Evolutionary conservation across 2,329 filamentous ascomycete species (phyloP).

Genomic region (Zelopaecilomyces penicillatus): DNA sequence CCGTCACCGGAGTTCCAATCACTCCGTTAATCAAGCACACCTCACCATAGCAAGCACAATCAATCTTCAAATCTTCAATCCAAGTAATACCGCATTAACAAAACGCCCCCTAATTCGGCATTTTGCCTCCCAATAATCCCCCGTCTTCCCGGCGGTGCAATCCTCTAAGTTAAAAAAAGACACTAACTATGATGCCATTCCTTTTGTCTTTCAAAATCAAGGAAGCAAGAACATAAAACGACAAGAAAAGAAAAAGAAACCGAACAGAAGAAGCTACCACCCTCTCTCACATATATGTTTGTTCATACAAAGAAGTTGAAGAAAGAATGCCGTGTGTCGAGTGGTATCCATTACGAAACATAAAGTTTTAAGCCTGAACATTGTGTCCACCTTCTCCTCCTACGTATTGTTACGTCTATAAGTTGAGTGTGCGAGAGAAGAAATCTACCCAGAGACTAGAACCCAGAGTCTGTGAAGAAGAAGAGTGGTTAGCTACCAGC

Average conservation of each 20-base stretch:
- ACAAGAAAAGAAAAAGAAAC: background rate
- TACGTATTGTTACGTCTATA: slow-evolving; percentile 3
- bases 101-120: too few relatives aligned
- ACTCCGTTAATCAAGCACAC: too few relatives aligned
- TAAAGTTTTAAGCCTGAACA: background rate
- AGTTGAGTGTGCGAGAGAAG: background rate
- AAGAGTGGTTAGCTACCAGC: slow-evolving; percentile 7
- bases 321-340: background rate
- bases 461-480: slow-evolving; percentile 28
- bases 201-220: too few relatives aligned
- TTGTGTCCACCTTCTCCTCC: background rate
- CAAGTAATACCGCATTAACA: too few relatives aligned
- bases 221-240: background rate
- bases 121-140: too few relatives aligned
- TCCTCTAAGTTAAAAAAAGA: too few relatives aligned
- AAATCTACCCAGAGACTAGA: slow-evolving; percentile 28
- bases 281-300: slow-evolving; percentile 1
- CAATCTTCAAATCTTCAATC: too few relatives aligned
- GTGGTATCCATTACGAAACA: background rate
- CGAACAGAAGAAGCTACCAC: background rate
- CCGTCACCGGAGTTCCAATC: too few relatives aligned
- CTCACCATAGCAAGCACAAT: too few relatives aligned
- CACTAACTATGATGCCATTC: too few relatives aligned
- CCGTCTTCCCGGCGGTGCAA: too few relatives aligned
- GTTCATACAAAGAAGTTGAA: background rate